Percentiles rank a stretch among this genome's conserved stretches.
phyloP scores from a whole-genome alignment of 306 rosid genomes.

The Gastrolobium villosum region DNA sequence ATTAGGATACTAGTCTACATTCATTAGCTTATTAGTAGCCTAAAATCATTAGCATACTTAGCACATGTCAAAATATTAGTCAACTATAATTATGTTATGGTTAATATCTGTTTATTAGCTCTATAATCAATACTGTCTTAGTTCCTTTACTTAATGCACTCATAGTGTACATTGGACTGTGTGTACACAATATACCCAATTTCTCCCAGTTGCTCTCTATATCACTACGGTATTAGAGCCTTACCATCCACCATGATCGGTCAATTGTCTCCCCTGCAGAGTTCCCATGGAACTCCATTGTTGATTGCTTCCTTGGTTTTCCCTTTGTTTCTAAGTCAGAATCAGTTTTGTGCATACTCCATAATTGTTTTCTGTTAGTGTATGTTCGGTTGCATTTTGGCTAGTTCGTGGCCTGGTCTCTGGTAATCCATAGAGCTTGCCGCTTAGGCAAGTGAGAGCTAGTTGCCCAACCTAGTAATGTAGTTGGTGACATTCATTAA shows the following conservation, averaged over 20 bases:
- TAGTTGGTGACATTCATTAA: not conserved
- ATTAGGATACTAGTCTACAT: conserved; percentile 14
- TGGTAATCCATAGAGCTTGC: not conserved
- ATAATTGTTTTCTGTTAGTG: conserved; percentile 1
- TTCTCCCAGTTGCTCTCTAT: not conserved
- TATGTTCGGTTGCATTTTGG: conserved; percentile 2
- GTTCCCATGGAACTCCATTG: not conserved
- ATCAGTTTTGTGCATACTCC: not conserved
- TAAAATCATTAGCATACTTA: not conserved
- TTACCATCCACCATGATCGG: conserved; percentile 6
- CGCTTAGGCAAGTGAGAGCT: not conserved
- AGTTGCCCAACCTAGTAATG: conserved; percentile 3
- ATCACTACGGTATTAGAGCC: conserved; percentile 14
- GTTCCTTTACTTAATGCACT: not conserved
- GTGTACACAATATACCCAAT: conserved; percentile 3
- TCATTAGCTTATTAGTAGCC: not conserved
- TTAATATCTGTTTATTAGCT: conserved; percentile 11
- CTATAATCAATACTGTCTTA: not conserved
- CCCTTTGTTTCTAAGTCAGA: not conserved
- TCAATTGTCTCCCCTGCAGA: not conserved
- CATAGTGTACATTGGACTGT: not conserved
- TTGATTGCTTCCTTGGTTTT: not conserved
- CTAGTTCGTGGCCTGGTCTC: not conserved
- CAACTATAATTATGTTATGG: not conserved
- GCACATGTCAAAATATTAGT: not conserved